Base-by-base conservation (phyloP, 2,329 filamentous ascomycete genomes). In the Trichoderma koningiopsis region DNA sequence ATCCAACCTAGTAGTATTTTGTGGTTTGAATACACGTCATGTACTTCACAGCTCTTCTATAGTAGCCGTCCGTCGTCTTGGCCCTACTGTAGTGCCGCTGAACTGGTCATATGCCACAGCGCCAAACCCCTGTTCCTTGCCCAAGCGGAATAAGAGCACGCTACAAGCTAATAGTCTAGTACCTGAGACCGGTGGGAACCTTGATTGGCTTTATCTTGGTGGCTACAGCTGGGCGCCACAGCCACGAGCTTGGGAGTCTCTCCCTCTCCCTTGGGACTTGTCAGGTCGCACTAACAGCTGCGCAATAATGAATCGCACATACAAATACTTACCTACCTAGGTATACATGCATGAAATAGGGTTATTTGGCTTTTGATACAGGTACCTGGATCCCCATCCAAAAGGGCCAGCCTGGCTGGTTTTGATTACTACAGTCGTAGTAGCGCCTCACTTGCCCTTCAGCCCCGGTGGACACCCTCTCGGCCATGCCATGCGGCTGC, bases 381-480 rank as follows among this genome's bases (percentile, higher is more conserved):
- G 16, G 19, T 22, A 22, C n/a, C n/a, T 22, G 19, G n/a, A 49
- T 49, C n/a, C 19, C 43, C n/a, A 22, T 49, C 8, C 43, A 22
- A 49, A 49, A 49, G n/a, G 47, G 47, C 47, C 47, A 24, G 22
- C 8, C 10, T 19, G 27, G 33, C 19, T 57, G 40, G 22, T 5
- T 3, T 49, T 27, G 19, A 35, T n/a, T 57, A 35, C 33, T 35
- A 35, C 33, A 13, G 33, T 5, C 11, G 4, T 16, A 47, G 47
- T 29, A 40, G 59, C 60, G 60, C 60, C 60, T 63, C 47, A 40
- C 49, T 64, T 55, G 47, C 31, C 31, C 35, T 56, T 64, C 61
- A 64, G 61, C 61, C 61, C 61, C 61, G 61, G 55, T 64, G 61
- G 61, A 64, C 61, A 56, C 61, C 61, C 27, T 55, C 60, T 53